Evolutionary conservation across 2,329 filamentous ascomycete species (phyloP), one percentile per base, ranked within the genome.

Genomic region (Colletotrichum somersetense): DNA sequence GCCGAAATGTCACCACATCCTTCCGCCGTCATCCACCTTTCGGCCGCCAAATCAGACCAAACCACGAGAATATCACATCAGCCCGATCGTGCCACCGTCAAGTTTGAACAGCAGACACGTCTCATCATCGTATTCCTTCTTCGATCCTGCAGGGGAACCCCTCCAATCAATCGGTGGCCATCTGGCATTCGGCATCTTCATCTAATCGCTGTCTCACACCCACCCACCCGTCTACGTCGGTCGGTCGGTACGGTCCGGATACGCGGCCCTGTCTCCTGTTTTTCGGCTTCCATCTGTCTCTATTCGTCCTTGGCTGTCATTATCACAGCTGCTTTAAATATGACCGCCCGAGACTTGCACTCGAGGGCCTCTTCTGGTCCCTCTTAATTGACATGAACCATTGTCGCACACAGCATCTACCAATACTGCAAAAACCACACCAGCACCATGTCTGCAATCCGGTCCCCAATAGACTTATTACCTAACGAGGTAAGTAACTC

Each of bases 401-500:
- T 30, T 52, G 26, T 44, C 63, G 16, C 40, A 46, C 2, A 46
- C 58, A 30, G 50, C 4, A 56, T 62, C 61, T 55, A 53, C 52
- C n/a, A 38, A 53, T n/a, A 26, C n/a, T 16, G 6, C 3, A 16
- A 33, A 16, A 42, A 14, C 35, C 20, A 40, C 46, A n/a, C 10
- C 3, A 48, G 8, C 50, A 52, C 23, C 65, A 75, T 75, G 74
- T 70, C 66, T 44, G 58, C 55, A 50, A 61, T 62, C 44, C 52
- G 11, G 8, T 46, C 67, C 14, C 48, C 59, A 11, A 76, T 80
- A 64, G 76, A 80, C 67, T 78, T 75, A 46, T 76, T 81, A 68
- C 80, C 80, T 11, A 81, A 81, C 75, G 80, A 81, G 78, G 80
- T 81, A 75, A 42, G 74, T 59, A 18, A 20, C 16, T 26, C 4